Percentiles rank a stretch among this genome's conserved stretches.
These are phyloP conservation scores for Suhomyces terraborum DNA, from an alignment of 1,139 yeast species.

Conservation along the genomic window DNA sequence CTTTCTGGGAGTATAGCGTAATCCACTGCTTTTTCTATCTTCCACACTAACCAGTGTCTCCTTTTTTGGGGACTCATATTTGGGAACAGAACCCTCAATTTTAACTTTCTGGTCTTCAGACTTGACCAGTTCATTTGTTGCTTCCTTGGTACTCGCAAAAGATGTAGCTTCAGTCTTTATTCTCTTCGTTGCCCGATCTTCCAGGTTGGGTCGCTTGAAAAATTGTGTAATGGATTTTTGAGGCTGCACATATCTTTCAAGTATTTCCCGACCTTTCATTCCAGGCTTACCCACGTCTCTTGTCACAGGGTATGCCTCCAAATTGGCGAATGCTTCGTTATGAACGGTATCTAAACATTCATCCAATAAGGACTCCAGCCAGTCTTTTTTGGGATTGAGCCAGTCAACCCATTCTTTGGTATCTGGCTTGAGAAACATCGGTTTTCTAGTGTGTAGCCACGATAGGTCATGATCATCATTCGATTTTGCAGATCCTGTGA, in stretches of 20 bases:
- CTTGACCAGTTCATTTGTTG: neutral
- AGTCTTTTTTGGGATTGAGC: slow-evolving; percentile 53
- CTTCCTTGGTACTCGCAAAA: neutral
- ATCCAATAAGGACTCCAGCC: slow-evolving; percentile 40
- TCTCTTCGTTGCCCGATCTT: neutral
- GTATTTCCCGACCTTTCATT: slow-evolving; percentile 17
- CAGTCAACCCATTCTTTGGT: slow-evolving; percentile 59
- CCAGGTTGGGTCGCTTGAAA: slow-evolving; percentile 20
- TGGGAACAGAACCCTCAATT: neutral
- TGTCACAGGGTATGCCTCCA: slow-evolving; percentile 59
- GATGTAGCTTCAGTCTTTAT: neutral
- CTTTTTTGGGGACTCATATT: neutral
- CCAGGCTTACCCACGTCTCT: slow-evolving; percentile 64
- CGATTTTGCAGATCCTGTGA: slow-evolving; percentile 69
- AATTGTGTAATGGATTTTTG: slow-evolving; percentile 34
- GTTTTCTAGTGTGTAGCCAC: slow-evolving; percentile 81
- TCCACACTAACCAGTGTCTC: neutral
- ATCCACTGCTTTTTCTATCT: neutral
- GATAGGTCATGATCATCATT: slow-evolving; percentile 45
- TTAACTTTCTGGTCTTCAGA: neutral
- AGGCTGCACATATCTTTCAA: slow-evolving; percentile 22
- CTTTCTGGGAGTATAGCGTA: slow-evolving; percentile 3
- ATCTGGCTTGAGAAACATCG: slow-evolving; percentile 64
- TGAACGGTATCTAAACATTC: slow-evolving; percentile 37
- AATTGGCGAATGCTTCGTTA: slow-evolving; percentile 41